Evolutionary conservation across 176 grass and related monocot genomes (phyloP).

Genomic region (Rhynchospora pubera): DNA sequence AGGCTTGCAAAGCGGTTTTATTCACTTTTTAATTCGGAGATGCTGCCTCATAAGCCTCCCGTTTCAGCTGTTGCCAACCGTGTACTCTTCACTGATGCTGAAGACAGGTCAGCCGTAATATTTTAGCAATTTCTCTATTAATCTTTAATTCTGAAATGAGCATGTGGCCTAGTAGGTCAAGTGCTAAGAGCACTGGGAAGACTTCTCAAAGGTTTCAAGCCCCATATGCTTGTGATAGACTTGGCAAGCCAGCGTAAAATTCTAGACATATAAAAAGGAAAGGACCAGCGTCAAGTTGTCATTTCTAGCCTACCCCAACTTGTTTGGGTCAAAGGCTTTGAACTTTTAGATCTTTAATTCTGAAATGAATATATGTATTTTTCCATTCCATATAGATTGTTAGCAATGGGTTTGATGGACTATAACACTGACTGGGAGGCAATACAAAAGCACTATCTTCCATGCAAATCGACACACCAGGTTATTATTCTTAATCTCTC

Average conservation of each 20-base stretch:
- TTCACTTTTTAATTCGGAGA: constrained; percentile 45
- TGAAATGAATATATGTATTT: not conserved
- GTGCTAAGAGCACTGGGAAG: no score
- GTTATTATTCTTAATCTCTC: constrained; percentile 33
- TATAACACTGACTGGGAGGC: constrained; percentile 83
- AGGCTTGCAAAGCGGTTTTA: constrained; percentile 60
- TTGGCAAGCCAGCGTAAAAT: no score
- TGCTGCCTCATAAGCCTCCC: constrained; percentile 85
- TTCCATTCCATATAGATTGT: constrained; percentile 51
- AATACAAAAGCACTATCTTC: constrained; percentile 87
- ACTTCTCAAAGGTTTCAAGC: no score
- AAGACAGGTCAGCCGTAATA: constrained; percentile 46
- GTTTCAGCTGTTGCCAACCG: constrained; percentile 52
- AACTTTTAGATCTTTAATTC: constrained; percentile 14
- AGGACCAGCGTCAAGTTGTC: no score
- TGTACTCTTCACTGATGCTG: constrained; percentile 94
- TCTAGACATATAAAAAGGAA: no score
- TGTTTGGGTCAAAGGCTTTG: no score
- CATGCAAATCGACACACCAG: constrained; percentile 84
- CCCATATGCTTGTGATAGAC: no score
- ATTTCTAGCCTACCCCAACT: no score
- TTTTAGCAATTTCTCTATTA: constrained; percentile 22
- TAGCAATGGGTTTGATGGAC: constrained; percentile 77
- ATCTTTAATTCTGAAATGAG: not conserved
- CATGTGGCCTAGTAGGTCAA: not conserved